Conservation (phyloP, 192 early-diverging fungal species). For the Backusella westeae region DNA sequence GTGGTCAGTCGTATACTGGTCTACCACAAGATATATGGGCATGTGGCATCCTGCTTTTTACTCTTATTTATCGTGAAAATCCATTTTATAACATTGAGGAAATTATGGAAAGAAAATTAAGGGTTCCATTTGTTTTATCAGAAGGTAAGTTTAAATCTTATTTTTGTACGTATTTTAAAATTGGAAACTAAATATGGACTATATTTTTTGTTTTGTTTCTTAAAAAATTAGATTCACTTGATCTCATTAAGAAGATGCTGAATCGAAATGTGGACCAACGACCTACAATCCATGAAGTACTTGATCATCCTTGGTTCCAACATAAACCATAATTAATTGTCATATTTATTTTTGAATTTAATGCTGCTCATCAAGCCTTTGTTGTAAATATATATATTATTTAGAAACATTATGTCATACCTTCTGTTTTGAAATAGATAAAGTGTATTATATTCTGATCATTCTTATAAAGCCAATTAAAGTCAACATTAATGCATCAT, state of each 20-base stretch:
- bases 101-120: constrained; percentile 51
- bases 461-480: not conserved
- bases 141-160: constrained; percentile 11
- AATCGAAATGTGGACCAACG: constrained; percentile 62
- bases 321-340: not conserved
- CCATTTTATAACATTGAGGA: constrained; percentile 61
- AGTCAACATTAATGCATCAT: not conserved
- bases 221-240: constrained; percentile 39
- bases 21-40: constrained; percentile 89
- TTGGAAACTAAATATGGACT: not conserved
- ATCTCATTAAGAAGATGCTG: constrained; percentile 72
- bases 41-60: constrained; percentile 81
- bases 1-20: constrained; percentile 77
- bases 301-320: constrained; percentile 71
- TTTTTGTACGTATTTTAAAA: not conserved
- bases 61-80: constrained; percentile 66
- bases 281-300: constrained; percentile 72
- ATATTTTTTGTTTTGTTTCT: not conserved
- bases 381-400: not conserved
- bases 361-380: not conserved
- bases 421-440: not conserved
- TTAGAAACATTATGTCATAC: not conserved
- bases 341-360: not conserved
- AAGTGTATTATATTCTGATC: not conserved
- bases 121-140: constrained; percentile 24